Base-by-base conservation (phyloP, 306 rosid genomes). In the Sophora flavescens region DNA sequence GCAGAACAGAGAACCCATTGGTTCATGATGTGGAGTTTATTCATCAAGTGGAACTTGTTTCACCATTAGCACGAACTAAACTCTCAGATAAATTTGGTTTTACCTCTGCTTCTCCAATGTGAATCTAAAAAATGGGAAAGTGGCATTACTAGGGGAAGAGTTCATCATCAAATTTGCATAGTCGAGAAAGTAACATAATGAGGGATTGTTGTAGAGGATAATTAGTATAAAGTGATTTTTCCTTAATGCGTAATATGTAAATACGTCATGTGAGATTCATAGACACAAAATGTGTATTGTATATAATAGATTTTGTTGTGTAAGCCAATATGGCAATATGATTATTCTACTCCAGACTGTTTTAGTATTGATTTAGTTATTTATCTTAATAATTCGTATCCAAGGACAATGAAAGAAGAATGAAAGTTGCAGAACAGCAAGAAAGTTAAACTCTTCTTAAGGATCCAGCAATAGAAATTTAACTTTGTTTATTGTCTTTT, bases 1-100 rank as follows among this genome's bases (percentile, higher is more conserved):
- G 89, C 0, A 84, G 98, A 83, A 83, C 97, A 54, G 88, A 81
- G 68, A 91, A 93, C 5, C 98, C 97, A 1, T 39, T 91, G 78
- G 84, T 93, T 69, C 92, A 91, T 16, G 90, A 93, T 47, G 89
- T 91, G 53, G 83, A 87, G 10, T 93, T 93, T 75, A 70, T 88
- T 81, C 97, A 88, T 72, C 98, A 89, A 61, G 75, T 88, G 85
- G 90, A 93, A 48, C 84, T 84, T 86, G 70, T 78, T 69, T 73
- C 93, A 14, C 87, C 95, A 67, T 82, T 86, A 50, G 62, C 92
- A 53, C 68, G 82, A 67, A 64, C 90, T 45, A 87, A 87, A 63
- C 78, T 86, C 64, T 85, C 89, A 2, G 83, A 88, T 74, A 84
- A 85, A 48, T 85, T 82, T 59, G 88, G 80, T 8, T 82, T 86